Evolutionary conservation across 306 rosid genomes (phyloP), one percentile per base, ranked within the genome.

Genomic region (Carpinus viminea): DNA sequence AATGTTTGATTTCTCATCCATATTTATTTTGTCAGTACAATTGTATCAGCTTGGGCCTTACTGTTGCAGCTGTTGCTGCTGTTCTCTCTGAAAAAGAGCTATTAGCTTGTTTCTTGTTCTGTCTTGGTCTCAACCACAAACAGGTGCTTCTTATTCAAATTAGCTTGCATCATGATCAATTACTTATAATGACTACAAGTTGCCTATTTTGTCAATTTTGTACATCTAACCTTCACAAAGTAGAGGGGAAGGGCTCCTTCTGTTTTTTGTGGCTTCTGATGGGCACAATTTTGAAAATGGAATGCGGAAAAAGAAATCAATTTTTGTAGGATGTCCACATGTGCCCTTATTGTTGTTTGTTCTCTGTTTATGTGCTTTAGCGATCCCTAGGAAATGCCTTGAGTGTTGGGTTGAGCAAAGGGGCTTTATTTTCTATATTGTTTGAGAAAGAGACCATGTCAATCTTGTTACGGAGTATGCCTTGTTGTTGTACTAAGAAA

Each of bases 41-140:
- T 78, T 91, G 96, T 80, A 93, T 91, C 82, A 91, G 98, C 85
- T 85, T 93, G 89, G 97, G 98, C 75, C 90, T 91, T 48, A 90
- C 96, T 24, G 55, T 88, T 64, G 98, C 88, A 78, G 96, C 98
- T 79, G 78, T 91, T 75, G 90, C 98, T 61, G 88, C 90, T 79
- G 74, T 91, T 82, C 84, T 89, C 47, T 83, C 93, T 45, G 87
- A 86, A 71, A 87, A 84, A 79, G 93, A 93, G 80, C 91, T 86
- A 76, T 45, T 83, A 61, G 98, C 88, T 12, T 86, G 86, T 85
- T 79, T 88, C 72, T 83, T 93, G 0, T 91, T 89, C 85, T 81
- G 91, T 86, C 88, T 93, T 56, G 92, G 96, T 76, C 85, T 93
- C 77, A 91, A 87, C 81, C 97, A 91, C 83, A 93, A 93, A 75